Conservation (phyloP, 441 rosid species). For the Brassica balearica region DNA sequence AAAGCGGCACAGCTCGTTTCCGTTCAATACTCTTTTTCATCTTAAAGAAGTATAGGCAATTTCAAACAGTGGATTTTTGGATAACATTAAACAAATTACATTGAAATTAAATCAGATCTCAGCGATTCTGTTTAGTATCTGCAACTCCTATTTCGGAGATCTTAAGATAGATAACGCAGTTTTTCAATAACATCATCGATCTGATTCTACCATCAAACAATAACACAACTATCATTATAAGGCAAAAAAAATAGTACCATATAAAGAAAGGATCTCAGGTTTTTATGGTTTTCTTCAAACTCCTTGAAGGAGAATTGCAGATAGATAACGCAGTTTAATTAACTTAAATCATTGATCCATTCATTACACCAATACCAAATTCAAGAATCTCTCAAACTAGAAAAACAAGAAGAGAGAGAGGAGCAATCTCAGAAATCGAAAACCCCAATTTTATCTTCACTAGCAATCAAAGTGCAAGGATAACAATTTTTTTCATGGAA, state of each 20-base stretch:
- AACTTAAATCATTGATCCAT: slow-evolving; percentile 51
- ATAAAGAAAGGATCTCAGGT: slow-evolving; percentile 48
- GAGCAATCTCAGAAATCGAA: slow-evolving; percentile 67
- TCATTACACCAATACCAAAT: neutral
- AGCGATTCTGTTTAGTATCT: slow-evolving; percentile 40
- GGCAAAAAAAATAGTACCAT: neutral
- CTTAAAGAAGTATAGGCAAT: neutral
- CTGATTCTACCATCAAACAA: slow-evolving; percentile 33
- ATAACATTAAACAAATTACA: neutral
- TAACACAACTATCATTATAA: neutral
- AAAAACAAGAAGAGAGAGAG: neutral
- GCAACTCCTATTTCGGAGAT: slow-evolving; percentile 43
- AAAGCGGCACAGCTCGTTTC: neutral
- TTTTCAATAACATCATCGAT: slow-evolving; percentile 46
- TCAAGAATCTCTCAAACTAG: neutral
- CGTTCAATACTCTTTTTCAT: neutral
- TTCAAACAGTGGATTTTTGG: neutral
- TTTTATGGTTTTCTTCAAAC: slow-evolving; percentile 43
- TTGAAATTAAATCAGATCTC: slow-evolving; percentile 41
- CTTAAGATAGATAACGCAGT: slow-evolving; percentile 61
- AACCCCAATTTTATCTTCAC: slow-evolving; percentile 71
- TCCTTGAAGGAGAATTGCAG: slow-evolving; percentile 48
- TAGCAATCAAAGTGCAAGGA: slow-evolving; percentile 83
- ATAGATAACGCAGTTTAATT: slow-evolving; percentile 56
- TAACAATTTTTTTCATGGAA: slow-evolving; percentile 60